These are phyloP conservation scores for Metschnikowia kofuensis DNA, from an alignment of 805 yeast species.

Conservation along the genomic window DNA sequence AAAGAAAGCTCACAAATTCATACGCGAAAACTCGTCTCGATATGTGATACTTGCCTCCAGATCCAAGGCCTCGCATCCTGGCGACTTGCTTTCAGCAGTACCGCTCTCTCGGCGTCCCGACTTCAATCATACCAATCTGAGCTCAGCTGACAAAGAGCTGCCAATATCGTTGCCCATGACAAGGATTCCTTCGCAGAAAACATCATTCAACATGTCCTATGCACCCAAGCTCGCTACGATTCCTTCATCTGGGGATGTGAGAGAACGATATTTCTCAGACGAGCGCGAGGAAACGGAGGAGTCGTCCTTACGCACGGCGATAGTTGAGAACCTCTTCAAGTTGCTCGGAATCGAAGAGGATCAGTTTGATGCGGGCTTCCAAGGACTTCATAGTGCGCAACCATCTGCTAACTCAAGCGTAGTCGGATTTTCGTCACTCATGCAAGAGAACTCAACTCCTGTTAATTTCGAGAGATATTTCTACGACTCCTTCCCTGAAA, in stretches of 20 bases:
- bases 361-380: conserved; percentile 1
- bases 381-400: conserved; percentile 5
- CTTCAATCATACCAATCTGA: conserved; percentile 19
- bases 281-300: conserved; percentile 71
- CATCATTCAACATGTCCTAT: conserved; percentile 1
- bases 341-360: conserved; percentile 59
- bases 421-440: conserved; percentile 26
- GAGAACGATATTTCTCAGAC: conserved; percentile 43
- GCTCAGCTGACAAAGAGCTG: conserved; percentile 2
- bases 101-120: conserved; percentile 54
- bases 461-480: conserved; percentile 12
- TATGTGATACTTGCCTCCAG: conserved; percentile 50
- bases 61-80: conserved; percentile 64
- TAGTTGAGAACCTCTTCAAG: conserved; percentile 68
- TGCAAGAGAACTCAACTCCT: conserved; percentile 15
- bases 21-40: conserved; percentile 27
- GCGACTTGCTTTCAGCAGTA: conserved; percentile 79
- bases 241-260: conserved; percentile 3
- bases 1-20: conserved; percentile 12
- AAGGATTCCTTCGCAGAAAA: conserved; percentile 2
- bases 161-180: neutral
- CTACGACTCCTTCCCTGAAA: conserved; percentile 21
- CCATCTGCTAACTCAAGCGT: conserved; percentile 30
- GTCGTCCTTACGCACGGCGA: conserved; percentile 55
- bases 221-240: neutral